phyloP scores from a whole-genome alignment of 805 yeast species.

The Hanseniaspora vineae region DNA sequence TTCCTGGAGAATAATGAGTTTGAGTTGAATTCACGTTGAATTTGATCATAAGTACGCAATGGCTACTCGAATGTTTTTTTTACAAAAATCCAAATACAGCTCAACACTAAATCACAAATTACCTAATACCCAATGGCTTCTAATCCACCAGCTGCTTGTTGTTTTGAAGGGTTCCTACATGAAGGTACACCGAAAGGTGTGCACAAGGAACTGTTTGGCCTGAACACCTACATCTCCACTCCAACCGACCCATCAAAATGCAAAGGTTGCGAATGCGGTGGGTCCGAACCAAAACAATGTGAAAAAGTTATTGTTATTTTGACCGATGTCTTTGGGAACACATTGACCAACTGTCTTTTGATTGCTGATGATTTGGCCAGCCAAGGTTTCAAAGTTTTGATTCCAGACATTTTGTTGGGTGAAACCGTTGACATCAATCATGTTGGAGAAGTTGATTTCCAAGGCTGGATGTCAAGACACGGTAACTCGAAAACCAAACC shows the following conservation, averaged over 20 bases:
- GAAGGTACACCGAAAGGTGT: conserved; percentile 40
- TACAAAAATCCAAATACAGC: too few relatives aligned
- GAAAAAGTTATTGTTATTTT: conserved; percentile 46
- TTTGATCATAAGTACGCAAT: too few relatives aligned
- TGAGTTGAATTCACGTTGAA: too few relatives aligned
- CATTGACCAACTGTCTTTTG: conserved; percentile 42
- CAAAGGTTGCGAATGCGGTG: conserved; percentile 22
- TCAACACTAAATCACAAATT: not conserved
- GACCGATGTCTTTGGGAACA: conserved; percentile 60
- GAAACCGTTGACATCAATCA: conserved; percentile 26
- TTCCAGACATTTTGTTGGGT: conserved; percentile 64
- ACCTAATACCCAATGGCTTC: conserved; percentile 27
- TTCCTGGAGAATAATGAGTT: too few relatives aligned
- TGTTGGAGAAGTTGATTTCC: conserved; percentile 13
- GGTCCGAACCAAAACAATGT: conserved; percentile 17
- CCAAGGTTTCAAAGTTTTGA: conserved; percentile 48
- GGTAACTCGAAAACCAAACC: conserved; percentile 33
- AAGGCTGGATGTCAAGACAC: conserved; percentile 45
- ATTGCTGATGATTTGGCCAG: conserved; percentile 55
- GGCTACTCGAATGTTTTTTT: too few relatives aligned
- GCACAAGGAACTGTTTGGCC: conserved; percentile 29
- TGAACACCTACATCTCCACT: conserved; percentile 30
- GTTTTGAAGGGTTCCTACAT: conserved; percentile 30
- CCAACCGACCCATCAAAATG: not conserved
- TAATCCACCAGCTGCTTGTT: conserved; percentile 40